Evolutionary conservation across 163 green algal species (phyloP), one percentile per base, ranked within the genome.

Genomic region (Scenedesmus sp.): DNA sequence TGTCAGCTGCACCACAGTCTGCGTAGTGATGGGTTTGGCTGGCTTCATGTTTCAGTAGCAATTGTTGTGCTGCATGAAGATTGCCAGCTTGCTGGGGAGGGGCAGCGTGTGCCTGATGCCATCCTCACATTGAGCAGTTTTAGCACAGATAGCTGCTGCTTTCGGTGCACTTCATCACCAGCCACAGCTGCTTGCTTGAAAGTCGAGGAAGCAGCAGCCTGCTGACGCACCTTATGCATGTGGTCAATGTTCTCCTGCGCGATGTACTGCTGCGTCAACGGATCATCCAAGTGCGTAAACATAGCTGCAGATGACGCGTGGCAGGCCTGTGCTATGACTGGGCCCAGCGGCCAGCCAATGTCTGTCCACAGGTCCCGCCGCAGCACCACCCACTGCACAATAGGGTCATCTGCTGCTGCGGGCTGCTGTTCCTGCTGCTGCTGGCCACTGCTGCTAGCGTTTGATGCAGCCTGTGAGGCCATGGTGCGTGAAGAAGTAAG

Each of bases 381-480:
- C 18, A 99, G 85, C 46, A 99, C 96, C 0, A 99, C 94, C 88
- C 99, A 99, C 91, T 99, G 98, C 34, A 99, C 92, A 2, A 99
- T 87, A 2, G 95, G 93, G 73, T 97, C 96, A n/a, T 55, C 56
- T 57, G 82, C 74, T 52, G 82, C 56, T 18, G n/a, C 56, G 26
- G 20, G 59, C 56, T 57, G 73, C 12, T 77, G 15, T 64, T 3
- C 15, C 52, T 90, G 87, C 83, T 88, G 57, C 15, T 76, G 16
- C 66, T 76, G 66, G 66, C 66, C 66, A 26, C 16, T 26, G 66
- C 66, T 76, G 66, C 66, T 18, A 26, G 26, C 66, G 6, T 76
- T 18, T 26, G 66, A 9, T 76, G 66, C 66, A 26, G 66, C 66
- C 15, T 76, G 66, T 18, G 16, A 26, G 16, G 66, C 66, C 66